Conservation (phyloP, 2,329 filamentous ascomycete genomes). For the Apiospora kogelbergensis region DNA sequence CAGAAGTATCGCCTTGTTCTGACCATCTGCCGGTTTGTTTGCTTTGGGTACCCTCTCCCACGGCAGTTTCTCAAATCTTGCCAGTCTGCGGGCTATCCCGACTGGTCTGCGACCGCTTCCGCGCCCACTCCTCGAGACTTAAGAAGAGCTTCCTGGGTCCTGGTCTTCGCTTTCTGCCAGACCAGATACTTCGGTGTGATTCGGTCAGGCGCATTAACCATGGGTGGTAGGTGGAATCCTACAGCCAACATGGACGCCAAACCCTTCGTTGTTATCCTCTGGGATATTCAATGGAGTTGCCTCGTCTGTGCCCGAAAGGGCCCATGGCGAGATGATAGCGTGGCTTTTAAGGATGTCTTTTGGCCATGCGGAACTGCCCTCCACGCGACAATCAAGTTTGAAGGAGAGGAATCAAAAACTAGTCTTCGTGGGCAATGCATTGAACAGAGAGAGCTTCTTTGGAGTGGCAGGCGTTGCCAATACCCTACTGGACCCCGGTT, state of each 20-base stretch:
- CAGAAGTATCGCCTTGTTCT: slow-evolving; percentile 43
- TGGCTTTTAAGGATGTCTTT: slow-evolving; percentile 97
- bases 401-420: slow-evolving; percentile 88
- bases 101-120: background rate
- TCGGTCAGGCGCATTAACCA: slow-evolving; percentile 60
- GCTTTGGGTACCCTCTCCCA: slow-evolving; percentile 43
- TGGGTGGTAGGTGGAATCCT: slow-evolving; percentile 42
- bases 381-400: slow-evolving; percentile 41
- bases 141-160: slow-evolving; percentile 39
- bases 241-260: slow-evolving; percentile 50
- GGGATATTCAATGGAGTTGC: slow-evolving; percentile 35
- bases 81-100: slow-evolving; percentile 13
- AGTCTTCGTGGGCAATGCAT: slow-evolving; percentile 85
- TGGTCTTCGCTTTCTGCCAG: slow-evolving; percentile 40
- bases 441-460: slow-evolving; percentile 68
- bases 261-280: slow-evolving; percentile 30
- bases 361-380: slow-evolving; percentile 76
- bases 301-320: slow-evolving; percentile 47
- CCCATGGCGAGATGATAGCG: slow-evolving; percentile 54
- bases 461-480: slow-evolving; percentile 20
- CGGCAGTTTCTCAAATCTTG: slow-evolving; percentile 21
- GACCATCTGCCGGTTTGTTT: slow-evolving; percentile 38
- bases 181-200: slow-evolving; percentile 48
- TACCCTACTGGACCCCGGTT: slow-evolving; percentile 28
- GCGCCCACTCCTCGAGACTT: slow-evolving; percentile 27